phyloP scores from a whole-genome alignment of 768 basidiomycete genomes.

The Mrakia blollopis region DNA sequence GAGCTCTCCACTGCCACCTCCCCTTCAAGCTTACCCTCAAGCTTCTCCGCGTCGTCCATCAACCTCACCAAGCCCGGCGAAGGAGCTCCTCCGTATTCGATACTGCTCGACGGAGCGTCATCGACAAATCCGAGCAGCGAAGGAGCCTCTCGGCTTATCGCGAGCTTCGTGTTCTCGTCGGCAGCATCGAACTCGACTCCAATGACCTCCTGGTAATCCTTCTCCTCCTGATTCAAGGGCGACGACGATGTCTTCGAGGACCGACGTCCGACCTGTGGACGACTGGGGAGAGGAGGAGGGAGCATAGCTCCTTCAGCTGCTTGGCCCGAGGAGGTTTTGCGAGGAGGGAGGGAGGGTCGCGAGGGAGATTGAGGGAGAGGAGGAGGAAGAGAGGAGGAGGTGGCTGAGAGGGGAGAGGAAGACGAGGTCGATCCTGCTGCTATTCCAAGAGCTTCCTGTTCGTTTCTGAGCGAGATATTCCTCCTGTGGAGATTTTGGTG shows the following conservation, averaged over 20 bases:
- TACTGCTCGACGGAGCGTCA: no score
- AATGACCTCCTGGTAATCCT: neutral
- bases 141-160: neutral
- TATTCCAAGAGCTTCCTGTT: neutral
- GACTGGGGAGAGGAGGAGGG: neutral
- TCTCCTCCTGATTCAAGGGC: neutral
- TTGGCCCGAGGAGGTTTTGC: neutral
- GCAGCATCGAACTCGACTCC: neutral
- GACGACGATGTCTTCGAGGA: neutral
- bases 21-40: no score
- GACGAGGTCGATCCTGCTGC: neutral
- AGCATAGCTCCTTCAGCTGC: conserved; percentile 9
- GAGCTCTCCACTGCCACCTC: no score
- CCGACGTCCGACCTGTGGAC: neutral
- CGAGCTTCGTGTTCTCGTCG: neutral
- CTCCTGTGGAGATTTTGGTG: neutral
- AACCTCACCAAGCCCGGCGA: neutral
- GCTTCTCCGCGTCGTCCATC: neutral
- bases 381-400: neutral
- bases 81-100: no score
- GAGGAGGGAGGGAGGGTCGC: neutral
- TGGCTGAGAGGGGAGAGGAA: neutral
- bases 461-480: conserved; percentile 15
- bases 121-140: neutral
- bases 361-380: neutral